Conservation (phyloP, 2,329 filamentous ascomycete species). For the Didymella sp. region DNA sequence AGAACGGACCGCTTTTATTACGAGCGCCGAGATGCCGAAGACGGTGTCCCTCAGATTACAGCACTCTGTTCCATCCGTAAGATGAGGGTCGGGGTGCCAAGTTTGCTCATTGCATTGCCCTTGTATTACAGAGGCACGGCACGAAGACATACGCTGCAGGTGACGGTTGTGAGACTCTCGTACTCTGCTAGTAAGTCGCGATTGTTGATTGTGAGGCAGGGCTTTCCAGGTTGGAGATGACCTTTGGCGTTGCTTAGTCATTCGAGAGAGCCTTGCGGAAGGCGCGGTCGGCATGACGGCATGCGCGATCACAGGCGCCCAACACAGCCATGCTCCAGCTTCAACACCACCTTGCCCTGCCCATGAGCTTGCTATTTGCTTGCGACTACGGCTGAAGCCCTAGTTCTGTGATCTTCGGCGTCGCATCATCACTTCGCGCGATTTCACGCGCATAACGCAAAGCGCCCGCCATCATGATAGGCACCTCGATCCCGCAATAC, state of each 20-base stretch:
- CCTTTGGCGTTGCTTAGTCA: constrained; percentile 4
- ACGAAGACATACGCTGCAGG: too few species aligned
- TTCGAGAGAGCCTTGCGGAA: background rate
- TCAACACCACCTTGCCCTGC: background rate
- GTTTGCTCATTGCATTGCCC: too few species aligned
- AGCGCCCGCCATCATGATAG: constrained; percentile 46
- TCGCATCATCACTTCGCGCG: background rate
- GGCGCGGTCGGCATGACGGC: constrained; percentile 8
- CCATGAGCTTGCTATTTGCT: constrained; percentile 7
- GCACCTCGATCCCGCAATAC: constrained; percentile 49
- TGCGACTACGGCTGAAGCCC: constrained; percentile 15
- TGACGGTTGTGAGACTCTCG: too few species aligned
- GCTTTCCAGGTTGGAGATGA: constrained; percentile 47
- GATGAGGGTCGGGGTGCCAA: too few species aligned
- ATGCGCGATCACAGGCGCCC: constrained; percentile 6
- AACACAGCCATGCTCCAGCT: background rate
- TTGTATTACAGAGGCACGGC: too few species aligned
- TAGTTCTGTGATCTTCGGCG: background rate
- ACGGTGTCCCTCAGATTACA: too few species aligned
- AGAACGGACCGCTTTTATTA: too few species aligned
- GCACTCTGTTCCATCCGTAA: too few species aligned
- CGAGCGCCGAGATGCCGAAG: too few species aligned
- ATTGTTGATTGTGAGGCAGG: too few species aligned
- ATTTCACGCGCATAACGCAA: background rate
- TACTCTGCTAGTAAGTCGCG: too few species aligned